Base-by-base conservation (phyloP, 2,329 filamentous ascomycete genomes). In the Clonostachys solani region DNA sequence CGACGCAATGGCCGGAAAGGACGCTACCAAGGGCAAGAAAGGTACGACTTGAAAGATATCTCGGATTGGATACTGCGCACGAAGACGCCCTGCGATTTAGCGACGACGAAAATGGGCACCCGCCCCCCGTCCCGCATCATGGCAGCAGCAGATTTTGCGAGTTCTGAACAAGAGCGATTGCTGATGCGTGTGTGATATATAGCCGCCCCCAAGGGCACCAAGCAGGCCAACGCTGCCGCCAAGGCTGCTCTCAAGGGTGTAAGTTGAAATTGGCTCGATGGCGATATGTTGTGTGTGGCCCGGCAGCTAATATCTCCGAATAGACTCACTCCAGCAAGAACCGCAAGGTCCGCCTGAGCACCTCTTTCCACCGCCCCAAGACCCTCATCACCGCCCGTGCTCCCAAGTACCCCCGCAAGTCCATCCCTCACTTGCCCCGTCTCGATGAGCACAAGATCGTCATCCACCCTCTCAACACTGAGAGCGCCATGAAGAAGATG, bases 401-500 rank as follows among this genome's bases (percentile, higher is more conserved):
- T 44, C 92, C 92, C 73, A 96, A 95, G 80, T 97, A 95, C 83
- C 92, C 89, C 60, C 91, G 92, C 80, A 95, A 94, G 83, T 92
- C 90, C 60, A 84, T 99, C 71, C 86, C 89, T 65, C 87, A 92
- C 73, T 82, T 83, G 69, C 87, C 92, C 62, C 88, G 91, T 64
- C 89, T 99, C 66, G 94, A 99, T 78, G 89, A 92, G 78, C 89
- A 92, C 84, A 96, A 95, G 86, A 82, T 97, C 72, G 87, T 99
- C 73, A 81, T 97, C 69, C 90, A 96, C 85, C 94, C 94, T 60
- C 84, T 99, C 69, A 99, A 99, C 87, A 99, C 94, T 52, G 94
- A 99, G 87, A 94, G 87, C 68, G 94, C 95, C 67, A 97, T 99
- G 92, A 99, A 99, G 90, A 96, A 96, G 88, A 96, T 99, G 64